Conservation (phyloP, 306 rosid species). For the Prunus campanulata region DNA sequence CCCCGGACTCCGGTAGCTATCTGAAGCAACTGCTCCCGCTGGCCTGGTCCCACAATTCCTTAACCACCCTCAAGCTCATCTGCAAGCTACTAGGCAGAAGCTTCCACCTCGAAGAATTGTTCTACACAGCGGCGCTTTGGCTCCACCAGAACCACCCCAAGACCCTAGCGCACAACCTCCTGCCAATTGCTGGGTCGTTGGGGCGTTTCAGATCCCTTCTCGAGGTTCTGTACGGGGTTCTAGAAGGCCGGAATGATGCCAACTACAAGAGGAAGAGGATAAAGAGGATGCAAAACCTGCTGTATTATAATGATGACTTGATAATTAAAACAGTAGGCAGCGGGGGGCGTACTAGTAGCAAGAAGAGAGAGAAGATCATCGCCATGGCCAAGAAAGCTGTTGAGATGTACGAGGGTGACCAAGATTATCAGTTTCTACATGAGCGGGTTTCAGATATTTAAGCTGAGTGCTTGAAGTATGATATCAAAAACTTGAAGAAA, state of each 20-base stretch:
- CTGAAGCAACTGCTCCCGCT: constrained; percentile 24
- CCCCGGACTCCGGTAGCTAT: background rate
- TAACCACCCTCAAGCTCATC: constrained; percentile 56
- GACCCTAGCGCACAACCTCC: constrained; percentile 46
- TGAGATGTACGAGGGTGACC: constrained; percentile 30
- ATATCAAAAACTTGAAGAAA: constrained; percentile 33
- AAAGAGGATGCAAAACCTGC: background rate
- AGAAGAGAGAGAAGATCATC: constrained; percentile 11
- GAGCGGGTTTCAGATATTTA: constrained; percentile 50
- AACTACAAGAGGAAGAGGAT: constrained; percentile 13
- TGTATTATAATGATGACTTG: background rate
- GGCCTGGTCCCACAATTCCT: constrained; percentile 45
- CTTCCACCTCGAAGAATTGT: constrained; percentile 28
- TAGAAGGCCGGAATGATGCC: constrained; percentile 47
- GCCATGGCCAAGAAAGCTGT: constrained; percentile 56
- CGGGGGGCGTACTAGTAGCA: background rate
- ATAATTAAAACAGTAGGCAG: background rate
- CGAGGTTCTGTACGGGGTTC: constrained; percentile 52
- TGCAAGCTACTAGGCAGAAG: constrained; percentile 46
- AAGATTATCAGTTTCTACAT: constrained; percentile 34
- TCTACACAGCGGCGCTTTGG: constrained; percentile 50
- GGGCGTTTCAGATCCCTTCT: constrained; percentile 63
- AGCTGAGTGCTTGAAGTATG: constrained; percentile 46
- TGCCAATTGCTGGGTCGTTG: constrained; percentile 40
- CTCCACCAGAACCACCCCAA: constrained; percentile 53